Evolutionary conservation across 1,139 yeast genomes (phyloP).

Genomic region (Arxiozyma heterogenica): DNA sequence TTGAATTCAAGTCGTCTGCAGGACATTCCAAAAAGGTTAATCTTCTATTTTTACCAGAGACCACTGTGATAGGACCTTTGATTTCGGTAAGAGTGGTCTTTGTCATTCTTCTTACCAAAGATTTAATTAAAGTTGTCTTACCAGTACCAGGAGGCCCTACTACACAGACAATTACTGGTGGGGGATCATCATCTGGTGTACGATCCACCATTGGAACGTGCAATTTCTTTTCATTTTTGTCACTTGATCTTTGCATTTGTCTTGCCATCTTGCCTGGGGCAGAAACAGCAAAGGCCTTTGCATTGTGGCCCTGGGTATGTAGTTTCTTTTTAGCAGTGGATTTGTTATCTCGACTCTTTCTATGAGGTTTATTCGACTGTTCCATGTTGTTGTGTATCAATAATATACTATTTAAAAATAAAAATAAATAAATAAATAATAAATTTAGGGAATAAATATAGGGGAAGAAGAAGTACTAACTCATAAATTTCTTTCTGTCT

Average conservation of each 20-base stretch:
- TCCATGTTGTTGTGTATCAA: slow-evolving; percentile 22
- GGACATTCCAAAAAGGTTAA: slow-evolving; percentile 84
- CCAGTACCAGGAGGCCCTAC: slow-evolving; percentile 99
- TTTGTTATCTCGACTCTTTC: slow-evolving; percentile 47
- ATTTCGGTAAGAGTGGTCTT: slow-evolving; percentile 79
- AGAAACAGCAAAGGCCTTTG: slow-evolving; percentile 87
- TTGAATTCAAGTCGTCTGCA: slow-evolving; percentile 82
- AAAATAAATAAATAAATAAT: too few species aligned
- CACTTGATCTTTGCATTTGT: slow-evolving; percentile 77
- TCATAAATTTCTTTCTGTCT: too few species aligned
- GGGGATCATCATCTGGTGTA: slow-evolving; percentile 96
- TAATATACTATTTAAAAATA: too few species aligned
- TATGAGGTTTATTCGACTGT: slow-evolving; percentile 52
- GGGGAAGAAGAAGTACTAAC: too few species aligned
- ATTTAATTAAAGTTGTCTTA: slow-evolving; percentile 84
- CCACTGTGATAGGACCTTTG: slow-evolving; percentile 96
- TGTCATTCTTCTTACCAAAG: slow-evolving; percentile 80
- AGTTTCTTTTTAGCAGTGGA: slow-evolving; percentile 70
- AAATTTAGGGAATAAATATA: too few species aligned
- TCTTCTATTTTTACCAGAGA: slow-evolving; percentile 88
- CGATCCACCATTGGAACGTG: slow-evolving; percentile 98
- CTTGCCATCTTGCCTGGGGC: slow-evolving; percentile 86
- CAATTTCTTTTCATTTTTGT: slow-evolving; percentile 72
- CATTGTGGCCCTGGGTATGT: slow-evolving; percentile 86
- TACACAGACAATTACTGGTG: slow-evolving; percentile 91